Evolutionary conservation across 768 basidiomycete genomes (phyloP).

Genomic region (Russula sp.): DNA sequence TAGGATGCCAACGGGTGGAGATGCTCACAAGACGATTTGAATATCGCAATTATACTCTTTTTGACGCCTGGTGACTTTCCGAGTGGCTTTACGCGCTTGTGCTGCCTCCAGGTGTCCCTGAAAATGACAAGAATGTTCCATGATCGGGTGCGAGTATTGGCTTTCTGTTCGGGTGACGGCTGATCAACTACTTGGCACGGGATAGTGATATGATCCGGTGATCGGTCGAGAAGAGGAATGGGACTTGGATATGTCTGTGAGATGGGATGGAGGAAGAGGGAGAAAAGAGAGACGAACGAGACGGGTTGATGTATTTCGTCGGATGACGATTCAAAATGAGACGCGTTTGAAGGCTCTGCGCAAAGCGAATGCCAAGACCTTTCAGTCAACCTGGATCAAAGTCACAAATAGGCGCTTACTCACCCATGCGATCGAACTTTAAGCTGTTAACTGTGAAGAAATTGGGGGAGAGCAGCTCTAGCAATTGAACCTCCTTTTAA

Average conservation of each 20-base stretch:
- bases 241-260: not conserved
- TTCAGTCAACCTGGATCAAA: not conserved
- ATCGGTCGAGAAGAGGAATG: not conserved
- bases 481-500: no score
- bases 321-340: not conserved
- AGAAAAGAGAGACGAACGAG: conserved; percentile 5
- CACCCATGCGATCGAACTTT: not conserved
- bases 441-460: no score
- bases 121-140: not conserved
- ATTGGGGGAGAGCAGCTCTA: no score
- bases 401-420: conserved; percentile 7
- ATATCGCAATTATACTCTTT: conserved; percentile 51
- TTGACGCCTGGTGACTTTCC: conserved; percentile 47
- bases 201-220: not conserved
- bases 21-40: conserved; percentile 55
- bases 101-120: not conserved
- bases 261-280: not conserved
- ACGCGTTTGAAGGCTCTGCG: conserved; percentile 3
- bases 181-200: not conserved
- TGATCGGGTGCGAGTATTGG: not conserved
- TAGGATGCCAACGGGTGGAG: not conserved
- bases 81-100: conserved; percentile 34
- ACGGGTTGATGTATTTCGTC: conserved; percentile 8
- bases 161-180: no score
- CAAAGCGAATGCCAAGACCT: conserved; percentile 8